These are phyloP conservation scores for Fusarium clavum DNA, from an alignment of 2,329 filamentous ascomycete genomes.

Conservation along the genomic window DNA sequence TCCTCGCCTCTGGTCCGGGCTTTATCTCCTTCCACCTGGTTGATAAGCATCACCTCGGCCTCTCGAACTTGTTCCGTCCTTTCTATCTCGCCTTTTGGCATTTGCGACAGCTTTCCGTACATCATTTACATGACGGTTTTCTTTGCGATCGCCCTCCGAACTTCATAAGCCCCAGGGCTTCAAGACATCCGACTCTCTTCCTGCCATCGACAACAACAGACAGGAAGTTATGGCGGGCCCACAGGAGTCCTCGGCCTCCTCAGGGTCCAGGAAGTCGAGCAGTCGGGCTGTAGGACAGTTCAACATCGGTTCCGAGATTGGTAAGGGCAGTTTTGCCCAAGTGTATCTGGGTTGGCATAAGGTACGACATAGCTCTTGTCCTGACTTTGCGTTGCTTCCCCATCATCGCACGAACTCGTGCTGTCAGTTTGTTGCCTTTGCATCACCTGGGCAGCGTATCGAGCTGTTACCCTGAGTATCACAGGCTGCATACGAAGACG, in stretches of 20 bases:
- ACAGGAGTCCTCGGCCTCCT: conserved; percentile 52
- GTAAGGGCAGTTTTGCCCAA: conserved; percentile 96
- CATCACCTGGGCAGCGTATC: conserved; percentile 9
- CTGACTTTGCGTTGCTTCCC: conserved; percentile 18
- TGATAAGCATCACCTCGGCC: conserved; percentile 27
- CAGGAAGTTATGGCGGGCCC: conserved; percentile 56
- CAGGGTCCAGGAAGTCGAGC: conserved; percentile 51
- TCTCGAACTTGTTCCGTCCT: conserved; percentile 10
- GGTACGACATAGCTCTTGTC: conserved; percentile 58
- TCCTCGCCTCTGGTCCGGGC: conserved; percentile 16
- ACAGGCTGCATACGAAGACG: conserved; percentile 2
- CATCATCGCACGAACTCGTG: conserved; percentile 17
- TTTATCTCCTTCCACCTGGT: conserved; percentile 26
- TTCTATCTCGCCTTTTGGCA: conserved; percentile 23
- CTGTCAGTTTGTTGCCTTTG: conserved; percentile 20
- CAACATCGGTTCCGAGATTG: conserved; percentile 87
- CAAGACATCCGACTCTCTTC: conserved; percentile 48
- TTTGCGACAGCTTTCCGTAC: conserved; percentile 24
- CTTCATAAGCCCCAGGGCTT: conserved; percentile 54
- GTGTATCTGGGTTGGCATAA: conserved; percentile 90
- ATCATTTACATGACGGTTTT: conserved; percentile 57
- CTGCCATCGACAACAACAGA: conserved; percentile 49
- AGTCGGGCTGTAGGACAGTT: conserved; percentile 75
- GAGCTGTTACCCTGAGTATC: not conserved
- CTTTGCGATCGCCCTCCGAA: conserved; percentile 51